Base-by-base conservation (phyloP, 2,329 filamentous ascomycete genomes). In the Arthroderma uncinatum region DNA sequence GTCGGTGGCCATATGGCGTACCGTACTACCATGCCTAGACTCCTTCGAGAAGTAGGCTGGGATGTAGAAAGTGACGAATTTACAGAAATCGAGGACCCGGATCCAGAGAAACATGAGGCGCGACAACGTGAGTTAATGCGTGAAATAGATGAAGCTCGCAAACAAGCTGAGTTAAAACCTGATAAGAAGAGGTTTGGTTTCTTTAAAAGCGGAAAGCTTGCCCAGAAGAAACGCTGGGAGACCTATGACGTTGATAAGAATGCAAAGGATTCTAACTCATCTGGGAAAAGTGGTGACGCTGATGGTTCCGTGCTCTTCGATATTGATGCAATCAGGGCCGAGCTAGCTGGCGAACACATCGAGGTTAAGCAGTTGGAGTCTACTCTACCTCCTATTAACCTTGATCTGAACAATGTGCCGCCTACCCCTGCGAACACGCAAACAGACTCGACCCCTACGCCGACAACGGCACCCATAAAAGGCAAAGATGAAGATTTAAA, bases 1-100 rank as follows among this genome's bases (percentile, higher is more conserved):
- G 92, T 97, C 14, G 82, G 85, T 28, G 92, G 93, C 0, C 93
- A 98, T 69, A 97, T 97, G 92, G 88, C 93, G 55, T 98, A 98
- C 73, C 88, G 93, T 70, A 82, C 83, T 25, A 88, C 90, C 37
- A 97, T 98, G 86, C 93, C 93, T 14, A 82, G 82, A 58, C 78
- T 98, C 16, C 78, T 98, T 54, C 83, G 89, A 61, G 86, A 92
- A 68, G 89, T 91, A 36, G 93, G 91, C 14, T 98, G 91, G 90
- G 75, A 85, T 55, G 88, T 97, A 2, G 85, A 95, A 66, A 91
- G 86, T 62, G 90, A 96, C 64, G 92, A 97, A 68, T 98, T 97
- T 67, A 85, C 82, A 0, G 93, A 98, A 72, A 97, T 98, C 59
- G 93, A 97, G 69, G 93, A 98, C 64, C 90, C 93, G 0, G 93